Evolutionary conservation across 75 land plant species (phyloP), one percentile per base, ranked within the genome.

Genomic region (Selaginella tamariscina): DNA sequence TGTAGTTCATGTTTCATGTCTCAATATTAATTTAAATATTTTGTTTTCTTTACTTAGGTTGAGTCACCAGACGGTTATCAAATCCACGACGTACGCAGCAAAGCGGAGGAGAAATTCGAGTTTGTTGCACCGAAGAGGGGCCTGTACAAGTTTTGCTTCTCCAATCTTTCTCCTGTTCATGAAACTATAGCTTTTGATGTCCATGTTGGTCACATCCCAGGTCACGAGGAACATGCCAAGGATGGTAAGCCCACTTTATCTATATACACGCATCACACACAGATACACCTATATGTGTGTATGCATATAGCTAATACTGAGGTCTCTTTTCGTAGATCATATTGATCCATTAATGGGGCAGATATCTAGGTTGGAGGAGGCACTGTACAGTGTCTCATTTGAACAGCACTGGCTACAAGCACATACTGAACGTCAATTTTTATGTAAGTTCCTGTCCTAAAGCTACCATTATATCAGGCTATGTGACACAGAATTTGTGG

Each of bases 391-490:
- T 57, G 84, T 90, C n/a, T 89, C 84, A 57, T 90, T 88, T 73
- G 96, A 88, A 72, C 96, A 90, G 64, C 96, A 88, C 64, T 90
- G 88, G 92, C 78, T 90, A n/a, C 80, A 83, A 56, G 96, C 96
- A 39, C 84, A 83, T 66, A 90, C 92, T 20, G 92, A 83, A 55
- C 93, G 83, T 30, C 92, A 90, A 74, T 79, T 82, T 59, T 55
- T 79, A 29, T 71, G 96, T 90, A 88, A 1, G 56, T 69, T 26
- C 2, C 29, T 39, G 49, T 39, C 49, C 11, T 15, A 5, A 5
- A 15, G 49, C 49, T 39, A n/a, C n/a, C n/a, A n/a, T n/a, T n/a
- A n/a, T n/a, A n/a, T n/a, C n/a, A n/a, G n/a, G n/a, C n/a, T n/a
- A n/a, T n/a, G n/a, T n/a, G n/a, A n/a, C n/a, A n/a, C n/a, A n/a